Conservation (phyloP, 176 grass and related monocot genomes). For the Carex parvula region DNA sequence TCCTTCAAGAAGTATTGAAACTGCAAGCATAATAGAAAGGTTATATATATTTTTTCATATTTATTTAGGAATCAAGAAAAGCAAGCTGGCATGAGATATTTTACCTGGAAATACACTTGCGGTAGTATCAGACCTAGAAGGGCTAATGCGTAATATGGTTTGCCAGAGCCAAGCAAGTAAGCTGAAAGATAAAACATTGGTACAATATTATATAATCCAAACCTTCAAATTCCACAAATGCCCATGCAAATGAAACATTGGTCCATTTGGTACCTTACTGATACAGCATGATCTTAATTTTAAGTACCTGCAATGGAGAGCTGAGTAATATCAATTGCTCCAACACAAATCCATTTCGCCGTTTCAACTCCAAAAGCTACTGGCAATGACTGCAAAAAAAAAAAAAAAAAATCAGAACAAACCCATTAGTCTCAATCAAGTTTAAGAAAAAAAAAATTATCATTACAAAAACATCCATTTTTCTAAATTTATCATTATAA, state of each 20-base stretch:
- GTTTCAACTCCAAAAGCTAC: slow-evolving; percentile 94
- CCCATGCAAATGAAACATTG: neutral
- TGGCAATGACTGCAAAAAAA: slow-evolving; percentile 71
- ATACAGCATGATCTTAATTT: neutral
- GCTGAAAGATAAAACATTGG: slow-evolving; percentile 27
- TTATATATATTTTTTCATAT: slow-evolving; percentile 2
- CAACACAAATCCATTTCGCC: slow-evolving; percentile 98
- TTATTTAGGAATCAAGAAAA: neutral
- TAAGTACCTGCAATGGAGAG: slow-evolving; percentile 72
- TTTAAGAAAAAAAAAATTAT: neutral
- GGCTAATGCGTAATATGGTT: slow-evolving; percentile 42
- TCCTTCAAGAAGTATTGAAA: slow-evolving; percentile 55
- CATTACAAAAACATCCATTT: neutral
- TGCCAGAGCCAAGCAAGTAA: slow-evolving; percentile 44
- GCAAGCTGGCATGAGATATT: neutral
- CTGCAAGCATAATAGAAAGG: slow-evolving; percentile 30
- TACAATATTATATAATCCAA: neutral
- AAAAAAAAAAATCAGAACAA: slow-evolving; percentile 17
- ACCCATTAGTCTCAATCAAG: neutral
- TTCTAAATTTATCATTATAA: neutral
- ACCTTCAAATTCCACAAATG: neutral
- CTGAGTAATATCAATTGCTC: slow-evolving; percentile 94
- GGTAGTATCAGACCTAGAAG: slow-evolving; percentile 44
- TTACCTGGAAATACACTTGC: slow-evolving; percentile 49
- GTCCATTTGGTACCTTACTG: neutral